These are phyloP conservation scores for Calonectria montana DNA, from an alignment of 2,329 filamentous ascomycete species.

Conservation along the genomic window DNA sequence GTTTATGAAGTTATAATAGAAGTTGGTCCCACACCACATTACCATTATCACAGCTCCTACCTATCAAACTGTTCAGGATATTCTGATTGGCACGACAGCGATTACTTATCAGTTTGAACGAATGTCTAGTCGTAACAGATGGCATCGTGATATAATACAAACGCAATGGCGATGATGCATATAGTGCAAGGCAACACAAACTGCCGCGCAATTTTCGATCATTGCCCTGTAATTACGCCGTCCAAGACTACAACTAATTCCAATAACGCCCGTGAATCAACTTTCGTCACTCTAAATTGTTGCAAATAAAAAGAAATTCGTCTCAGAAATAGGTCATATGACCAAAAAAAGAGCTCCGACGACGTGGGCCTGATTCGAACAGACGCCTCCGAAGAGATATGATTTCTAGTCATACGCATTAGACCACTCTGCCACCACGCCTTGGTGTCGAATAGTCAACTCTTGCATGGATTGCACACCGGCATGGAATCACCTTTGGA, in stretches of 20 bases:
- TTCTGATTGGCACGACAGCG: not conserved
- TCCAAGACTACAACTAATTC: too few relatives aligned
- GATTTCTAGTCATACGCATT: constrained; percentile 11
- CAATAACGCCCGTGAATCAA: too few relatives aligned
- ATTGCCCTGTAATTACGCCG: too few relatives aligned
- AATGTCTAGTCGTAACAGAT: too few relatives aligned
- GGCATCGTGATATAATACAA: too few relatives aligned
- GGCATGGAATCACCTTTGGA: not conserved
- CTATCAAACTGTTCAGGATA: not conserved
- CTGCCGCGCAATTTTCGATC: too few relatives aligned
- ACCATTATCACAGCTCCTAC: not conserved
- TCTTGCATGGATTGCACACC: not conserved
- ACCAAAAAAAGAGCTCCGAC: not conserved
- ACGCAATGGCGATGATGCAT: too few relatives aligned
- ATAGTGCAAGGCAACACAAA: too few relatives aligned
- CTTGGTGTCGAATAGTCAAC: not conserved
- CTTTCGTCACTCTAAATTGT: too few relatives aligned
- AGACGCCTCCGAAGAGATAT: constrained; percentile 10
- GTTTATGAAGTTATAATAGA: not conserved
- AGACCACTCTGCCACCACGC: constrained; percentile 9
- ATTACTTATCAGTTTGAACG: not conserved
- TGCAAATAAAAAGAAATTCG: too few relatives aligned
- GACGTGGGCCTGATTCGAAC: constrained; percentile 8
- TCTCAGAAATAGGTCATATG: not conserved
- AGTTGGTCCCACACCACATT: not conserved